A percentile compares a stretch with the other conserved stretches of the same genome.
These are phyloP conservation scores for Hansfordia pulvinata DNA, from an alignment of 2,329 filamentous ascomycete genomes.

Conservation along the genomic window DNA sequence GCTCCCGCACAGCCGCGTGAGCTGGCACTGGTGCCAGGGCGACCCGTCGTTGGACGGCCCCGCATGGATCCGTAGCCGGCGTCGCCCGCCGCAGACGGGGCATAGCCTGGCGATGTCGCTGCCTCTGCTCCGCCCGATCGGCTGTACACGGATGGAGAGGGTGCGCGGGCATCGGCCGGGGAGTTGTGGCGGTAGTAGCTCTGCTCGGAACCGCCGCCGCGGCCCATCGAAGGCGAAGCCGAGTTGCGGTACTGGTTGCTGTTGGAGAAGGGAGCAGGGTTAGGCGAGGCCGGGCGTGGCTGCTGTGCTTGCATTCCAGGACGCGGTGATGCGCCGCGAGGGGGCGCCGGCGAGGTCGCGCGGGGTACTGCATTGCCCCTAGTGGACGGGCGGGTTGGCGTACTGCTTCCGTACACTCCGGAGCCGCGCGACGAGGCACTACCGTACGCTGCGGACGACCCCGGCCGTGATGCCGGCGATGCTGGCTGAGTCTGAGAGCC, in stretches of 20 bases:
- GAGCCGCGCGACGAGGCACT: too few species aligned
- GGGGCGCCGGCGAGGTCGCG: constrained; percentile 54
- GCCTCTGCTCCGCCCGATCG: constrained; percentile 17
- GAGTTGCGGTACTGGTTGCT: constrained; percentile 13
- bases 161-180: constrained; percentile 29
- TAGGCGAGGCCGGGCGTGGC: constrained; percentile 10
- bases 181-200: constrained; percentile 38
- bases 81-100: constrained; percentile 36
- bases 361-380: constrained; percentile 45
- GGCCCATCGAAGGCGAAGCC: constrained; percentile 22
- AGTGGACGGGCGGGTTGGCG: constrained; percentile 39
- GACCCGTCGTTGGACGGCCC: constrained; percentile 28
- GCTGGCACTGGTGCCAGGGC: constrained; percentile 29
- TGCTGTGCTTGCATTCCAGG: constrained; percentile 36
- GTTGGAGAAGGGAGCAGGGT: too few species aligned
- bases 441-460: too few species aligned
- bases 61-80: constrained; percentile 42
- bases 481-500: too few species aligned
- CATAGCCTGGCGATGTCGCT: constrained; percentile 47
- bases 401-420: constrained; percentile 19
- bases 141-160: constrained; percentile 32
- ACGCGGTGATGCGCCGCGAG: constrained; percentile 48
- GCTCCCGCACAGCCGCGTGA: constrained; percentile 33
- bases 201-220: constrained; percentile 32
- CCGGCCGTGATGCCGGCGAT: too few species aligned